Percentiles rank a stretch among this genome's conserved stretches.
Evolutionary conservation across 2,329 filamentous ascomycete genomes (phyloP).

Genomic region (Aureobasidium mangrovei): DNA sequence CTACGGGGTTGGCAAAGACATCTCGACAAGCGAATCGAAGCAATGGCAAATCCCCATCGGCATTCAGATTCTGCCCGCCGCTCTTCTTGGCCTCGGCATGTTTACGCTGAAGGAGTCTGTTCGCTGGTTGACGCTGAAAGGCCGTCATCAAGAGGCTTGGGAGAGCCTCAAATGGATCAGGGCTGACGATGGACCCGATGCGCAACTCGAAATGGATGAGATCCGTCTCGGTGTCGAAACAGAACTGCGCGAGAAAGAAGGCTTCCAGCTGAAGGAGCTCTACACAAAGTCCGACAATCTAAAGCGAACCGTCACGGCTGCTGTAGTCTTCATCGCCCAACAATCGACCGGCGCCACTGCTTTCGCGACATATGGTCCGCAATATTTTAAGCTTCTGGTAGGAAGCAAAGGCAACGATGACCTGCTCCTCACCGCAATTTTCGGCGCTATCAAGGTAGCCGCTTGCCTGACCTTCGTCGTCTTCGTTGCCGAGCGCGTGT

Average conservation of each 20-base stretch:
- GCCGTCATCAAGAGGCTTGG: slow-evolving; percentile 39
- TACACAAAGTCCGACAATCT: slow-evolving; percentile 36
- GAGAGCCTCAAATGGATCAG: slow-evolving; percentile 44
- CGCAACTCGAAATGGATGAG: slow-evolving; percentile 41
- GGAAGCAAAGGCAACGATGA: slow-evolving; percentile 35
- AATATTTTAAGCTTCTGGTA: slow-evolving; percentile 46
- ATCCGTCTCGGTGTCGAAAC: slow-evolving; percentile 40
- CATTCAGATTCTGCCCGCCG: slow-evolving; percentile 42
- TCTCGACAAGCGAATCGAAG: slow-evolving; percentile 25
- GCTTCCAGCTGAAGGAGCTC: slow-evolving; percentile 37
- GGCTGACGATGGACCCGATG: slow-evolving; percentile 31
- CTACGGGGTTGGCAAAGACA: slow-evolving; percentile 35
- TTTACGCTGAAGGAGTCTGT: slow-evolving; percentile 42
- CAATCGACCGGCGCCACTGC: slow-evolving; percentile 48
- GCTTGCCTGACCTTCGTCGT: slow-evolving; percentile 45
- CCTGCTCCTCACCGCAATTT: slow-evolving; percentile 45
- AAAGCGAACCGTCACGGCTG: slow-evolving; percentile 36
- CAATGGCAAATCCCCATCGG: slow-evolving; percentile 52
- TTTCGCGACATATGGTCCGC: slow-evolving; percentile 37
- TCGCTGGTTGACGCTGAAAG: slow-evolving; percentile 42
- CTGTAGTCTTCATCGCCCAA: slow-evolving; percentile 43
- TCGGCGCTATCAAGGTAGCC: slow-evolving; percentile 45
- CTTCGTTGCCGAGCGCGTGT: slow-evolving; percentile 43
- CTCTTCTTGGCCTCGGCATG: slow-evolving; percentile 41
- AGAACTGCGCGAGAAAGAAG: slow-evolving; percentile 38